A percentile compares a stretch with the other conserved stretches of the same genome.
Conservation (phyloP, 2,329 filamentous ascomycete genomes). For the Podosphaera xanthii region DNA sequence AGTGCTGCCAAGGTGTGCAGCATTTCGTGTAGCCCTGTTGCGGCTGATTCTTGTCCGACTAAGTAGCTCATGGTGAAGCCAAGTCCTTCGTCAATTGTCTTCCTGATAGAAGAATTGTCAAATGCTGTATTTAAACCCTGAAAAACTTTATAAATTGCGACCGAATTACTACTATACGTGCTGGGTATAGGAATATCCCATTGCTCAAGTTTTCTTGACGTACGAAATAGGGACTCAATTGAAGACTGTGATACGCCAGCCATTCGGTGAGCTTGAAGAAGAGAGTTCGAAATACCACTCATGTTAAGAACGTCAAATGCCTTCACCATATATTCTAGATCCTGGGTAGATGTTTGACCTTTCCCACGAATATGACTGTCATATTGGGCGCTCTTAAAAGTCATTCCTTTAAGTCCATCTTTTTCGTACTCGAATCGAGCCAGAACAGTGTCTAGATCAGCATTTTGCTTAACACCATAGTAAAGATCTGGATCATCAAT, state of each 20-base stretch:
- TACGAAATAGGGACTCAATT: conserved; percentile 52
- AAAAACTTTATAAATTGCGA: conserved; percentile 57
- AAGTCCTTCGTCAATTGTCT: conserved; percentile 40
- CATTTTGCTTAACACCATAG: conserved; percentile 65
- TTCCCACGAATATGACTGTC: conserved; percentile 56
- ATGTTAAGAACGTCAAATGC: conserved; percentile 64
- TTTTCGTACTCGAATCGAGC: conserved; percentile 73
- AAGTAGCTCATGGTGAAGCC: conserved; percentile 35
- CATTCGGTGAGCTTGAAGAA: conserved; percentile 45
- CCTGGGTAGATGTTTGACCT: conserved; percentile 29
- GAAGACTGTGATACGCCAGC: conserved; percentile 32
- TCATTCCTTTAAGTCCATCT: conserved; percentile 64
- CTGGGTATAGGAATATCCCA: conserved; percentile 72
- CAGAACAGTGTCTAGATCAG: conserved; percentile 56
- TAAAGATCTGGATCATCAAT: conserved; percentile 93
- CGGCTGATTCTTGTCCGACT: conserved; percentile 25
- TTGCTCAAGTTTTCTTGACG: conserved; percentile 62
- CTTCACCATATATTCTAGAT: conserved; percentile 48
- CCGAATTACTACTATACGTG: conserved; percentile 35
- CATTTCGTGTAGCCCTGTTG: conserved; percentile 28
- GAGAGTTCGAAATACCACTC: conserved; percentile 61
- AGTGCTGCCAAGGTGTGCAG: conserved; percentile 46
- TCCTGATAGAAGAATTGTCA: conserved; percentile 28
- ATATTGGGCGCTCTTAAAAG: conserved; percentile 76
- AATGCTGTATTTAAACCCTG: conserved; percentile 51